Base-by-base conservation (phyloP, 768 basidiomycete species). In the Trametes punicea region DNA sequence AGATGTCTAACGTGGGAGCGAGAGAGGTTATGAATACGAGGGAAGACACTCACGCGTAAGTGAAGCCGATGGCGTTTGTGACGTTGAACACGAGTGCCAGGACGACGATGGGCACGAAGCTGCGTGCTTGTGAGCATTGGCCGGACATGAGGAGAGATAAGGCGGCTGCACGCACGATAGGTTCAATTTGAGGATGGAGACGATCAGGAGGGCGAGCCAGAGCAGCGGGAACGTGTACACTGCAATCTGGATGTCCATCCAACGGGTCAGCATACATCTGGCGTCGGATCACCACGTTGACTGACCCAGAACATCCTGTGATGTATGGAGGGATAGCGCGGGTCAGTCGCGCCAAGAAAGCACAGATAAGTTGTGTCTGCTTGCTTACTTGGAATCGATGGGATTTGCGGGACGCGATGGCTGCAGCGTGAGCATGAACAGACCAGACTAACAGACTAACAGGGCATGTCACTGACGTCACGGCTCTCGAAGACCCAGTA, bases 401-500 rank as follows among this genome's bases (percentile, higher is more conserved):
- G 91, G 81, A 69, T 97, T 96, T 10, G 90, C 85, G 33, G 92
- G 93, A 64, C 87, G 81, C 45, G 92, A 88, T 27, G 94, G 90
- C 93, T 96, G 42, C 16, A 57, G 50, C 38, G 34, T 34, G 34
- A 46, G 18, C 34, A 55, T 39, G 9, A 56, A 30, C 21, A 57
- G 26, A 16, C 33, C 38, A 16, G 21, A 51, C 27, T 25, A 18
- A 51, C 9, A 31, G 33, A 54, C 40, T n/a, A 40, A 38, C 40
- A 20, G 31, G 51, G 44, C 36, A 30, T 8, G 47, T 25, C n/a
- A 74, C 89, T 67, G 72, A 96, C 96, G 71, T 98, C 95, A 66
- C 95, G 82, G 65, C 89, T 90, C 73, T 99, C 97, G 62, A 99
- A 99, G 10, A 99, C 95, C 97, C 97, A 99, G 64, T 87, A 95